Conservation (phyloP, 2,329 filamentous ascomycete genomes). For the Fusarium oxysporum region DNA sequence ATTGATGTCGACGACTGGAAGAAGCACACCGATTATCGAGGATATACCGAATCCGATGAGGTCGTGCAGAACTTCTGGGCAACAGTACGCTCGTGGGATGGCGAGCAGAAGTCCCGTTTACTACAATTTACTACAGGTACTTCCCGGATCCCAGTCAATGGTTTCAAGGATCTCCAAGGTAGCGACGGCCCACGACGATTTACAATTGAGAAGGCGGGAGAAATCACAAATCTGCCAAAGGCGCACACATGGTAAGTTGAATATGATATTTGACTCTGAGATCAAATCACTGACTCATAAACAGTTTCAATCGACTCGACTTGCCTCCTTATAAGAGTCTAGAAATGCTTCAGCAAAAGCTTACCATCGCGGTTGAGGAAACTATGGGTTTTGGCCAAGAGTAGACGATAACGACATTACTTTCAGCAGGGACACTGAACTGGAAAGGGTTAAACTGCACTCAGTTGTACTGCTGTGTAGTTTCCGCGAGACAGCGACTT, state of each 20-base stretch:
- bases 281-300: constrained; percentile 37
- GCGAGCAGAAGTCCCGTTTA: constrained; percentile 96
- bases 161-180: constrained; percentile 98
- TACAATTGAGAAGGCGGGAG: constrained; percentile 97
- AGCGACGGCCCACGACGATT: constrained; percentile 95
- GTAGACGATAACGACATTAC: constrained; percentile 60
- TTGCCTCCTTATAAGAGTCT: constrained; percentile 91
- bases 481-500: constrained; percentile 28
- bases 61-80: constrained; percentile 99
- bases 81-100: constrained; percentile 95
- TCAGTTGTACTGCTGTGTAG: constrained; percentile 33
- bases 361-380: constrained; percentile 97
- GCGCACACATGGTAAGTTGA: constrained; percentile 91
- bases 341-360: constrained; percentile 86
- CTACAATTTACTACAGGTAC: constrained; percentile 98
- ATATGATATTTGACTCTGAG: not conserved
- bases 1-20: constrained; percentile 99
- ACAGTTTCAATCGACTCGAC: constrained; percentile 96
- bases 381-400: constrained; percentile 99
- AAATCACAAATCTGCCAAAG: constrained; percentile 90
- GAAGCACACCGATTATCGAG: constrained; percentile 99
- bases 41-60: constrained; percentile 97
- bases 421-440: constrained; percentile 31
- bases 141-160: constrained; percentile 97
- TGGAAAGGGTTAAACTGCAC: constrained; percentile 17